Base-by-base conservation (phyloP, 805 yeast species). In the Wickerhamiella azymoides region DNA sequence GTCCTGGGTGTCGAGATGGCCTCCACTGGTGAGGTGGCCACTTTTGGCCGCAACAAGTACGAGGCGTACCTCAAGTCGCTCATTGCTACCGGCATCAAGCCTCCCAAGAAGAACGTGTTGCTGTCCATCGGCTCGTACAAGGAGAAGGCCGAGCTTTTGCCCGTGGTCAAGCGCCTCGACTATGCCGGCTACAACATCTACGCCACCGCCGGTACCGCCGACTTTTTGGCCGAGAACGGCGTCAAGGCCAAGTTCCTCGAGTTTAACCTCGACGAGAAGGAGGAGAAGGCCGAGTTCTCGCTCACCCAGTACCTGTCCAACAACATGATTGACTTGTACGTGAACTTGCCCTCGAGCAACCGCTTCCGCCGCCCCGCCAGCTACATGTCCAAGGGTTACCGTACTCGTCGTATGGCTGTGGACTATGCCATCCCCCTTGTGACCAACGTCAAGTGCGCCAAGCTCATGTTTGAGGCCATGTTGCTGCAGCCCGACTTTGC, bases 191-290 rank as follows among this genome's bases (percentile, higher is more conserved):
- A 71, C 74, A 80, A 80, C 58, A 70, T 92, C 58, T 93, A 86
- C 68, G 99, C 97, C 38, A 92, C 99, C 53, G 85, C 97, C 25
- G 99, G 99, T 71, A 92, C 99, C 54, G 95, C 97, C 53, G 98
- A 92, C 66, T 92, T 92, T 70, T 79, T 92, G 58, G 85, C 84
- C 63, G 98, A 92, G 66, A 95, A 92, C 63, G 82, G 79, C 43
- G 73, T 92, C 53, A 94, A 96, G 45, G 96, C 92, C 49, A 88
- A 86, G 68, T 93, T 85, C 68, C 75, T 92, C 63, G 98, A 92
- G 69, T 83, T 86, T 43, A 70, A 89, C 66, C 80, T 80, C 57
- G 79, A 73, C 35, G 76, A 70, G 49, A 77, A 71, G 44, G 80
- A 76, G 52, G 92, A 84, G 62, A 86, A 85, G 66, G 76, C 85